A percentile compares a stretch with the other conserved stretches of the same genome.
Evolutionary conservation across 257 asterid species (phyloP).

Genomic region (Solanum paucissectum): DNA sequence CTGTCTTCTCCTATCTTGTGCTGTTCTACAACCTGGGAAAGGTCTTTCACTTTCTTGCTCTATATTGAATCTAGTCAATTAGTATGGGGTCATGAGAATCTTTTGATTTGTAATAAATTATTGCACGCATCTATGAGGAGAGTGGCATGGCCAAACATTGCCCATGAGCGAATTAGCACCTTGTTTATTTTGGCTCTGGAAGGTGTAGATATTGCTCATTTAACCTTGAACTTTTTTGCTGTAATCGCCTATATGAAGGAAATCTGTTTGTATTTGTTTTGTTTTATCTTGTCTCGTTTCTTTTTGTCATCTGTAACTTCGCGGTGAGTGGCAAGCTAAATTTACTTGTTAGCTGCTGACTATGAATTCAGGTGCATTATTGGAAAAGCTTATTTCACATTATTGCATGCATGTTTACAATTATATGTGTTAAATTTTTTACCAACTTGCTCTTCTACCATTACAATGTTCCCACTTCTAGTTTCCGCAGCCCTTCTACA

Average conservation of each 20-base stretch:
- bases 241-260: neutral
- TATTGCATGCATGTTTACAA: neutral
- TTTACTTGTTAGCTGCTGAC: neutral
- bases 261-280: neutral
- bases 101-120: neutral
- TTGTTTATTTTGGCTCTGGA: neutral
- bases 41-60: neutral
- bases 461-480: neutral
- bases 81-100: neutral
- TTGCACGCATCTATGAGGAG: neutral
- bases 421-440: neutral
- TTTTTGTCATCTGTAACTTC: neutral
- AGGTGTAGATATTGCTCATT: neutral
- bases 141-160: neutral
- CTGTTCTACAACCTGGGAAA: neutral
- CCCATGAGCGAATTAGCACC: neutral
- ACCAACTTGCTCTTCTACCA: neutral
- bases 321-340: neutral
- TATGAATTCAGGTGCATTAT: neutral
- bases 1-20: neutral
- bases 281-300: neutral
- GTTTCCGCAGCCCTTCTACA: neutral
- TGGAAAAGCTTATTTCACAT: neutral
- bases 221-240: neutral
- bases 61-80: neutral